Base-by-base conservation (phyloP, 202 grass and related monocot genomes). In the Dendrocalamus latiflorus region DNA sequence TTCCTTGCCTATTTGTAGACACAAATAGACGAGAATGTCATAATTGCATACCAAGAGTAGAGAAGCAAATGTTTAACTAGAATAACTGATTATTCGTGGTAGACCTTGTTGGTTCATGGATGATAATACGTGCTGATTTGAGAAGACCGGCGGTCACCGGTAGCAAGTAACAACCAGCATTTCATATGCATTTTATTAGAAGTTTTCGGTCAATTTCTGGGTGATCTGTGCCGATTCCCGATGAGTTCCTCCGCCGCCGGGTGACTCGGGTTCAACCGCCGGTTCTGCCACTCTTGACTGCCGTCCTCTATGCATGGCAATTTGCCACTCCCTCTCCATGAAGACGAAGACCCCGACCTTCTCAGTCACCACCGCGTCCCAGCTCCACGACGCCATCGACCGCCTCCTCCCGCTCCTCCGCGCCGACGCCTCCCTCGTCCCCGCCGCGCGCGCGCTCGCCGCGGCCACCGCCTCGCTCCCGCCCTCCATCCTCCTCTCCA, bases 381-480 rank as follows among this genome's bases (percentile, higher is more conserved):
- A 87, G 68, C 84, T 92, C 74, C 81, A 89, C 80, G 81, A 84
- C 14, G 85, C 90, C 74, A 78, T 91, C 72, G 91, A 92, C 73
- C 39, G 82, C 43, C 92, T 94, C 61, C 65, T 90, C 72, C 83
- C 75, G 55, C 83, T 81, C 54, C 45, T 84, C 55, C 86, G 65
- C 49, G 45, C 75, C 43, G 76, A 86, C 62, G 79, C 81, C 62
- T 48, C 83, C 48, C 60, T 91, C 81, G 73, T 75, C 68, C 55
- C 84, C 8, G 79, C 86, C 17, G 86, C 90, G 16, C 88, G 90
- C 71, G 62, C 76, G 8, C 63, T 97, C 37, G 57, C 91, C 33
- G 63, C 85, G 6, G 81, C 82, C 24, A 75, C 84, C 70, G 50
- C 82, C 28, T 68, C 86, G 16, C 58, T 87, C 33, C 87, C 82